A percentile compares a stretch with the other conserved stretches of the same genome.
phyloP scores from a whole-genome alignment of 805 yeast genomes.

The Lachancea quebecensis region DNA sequence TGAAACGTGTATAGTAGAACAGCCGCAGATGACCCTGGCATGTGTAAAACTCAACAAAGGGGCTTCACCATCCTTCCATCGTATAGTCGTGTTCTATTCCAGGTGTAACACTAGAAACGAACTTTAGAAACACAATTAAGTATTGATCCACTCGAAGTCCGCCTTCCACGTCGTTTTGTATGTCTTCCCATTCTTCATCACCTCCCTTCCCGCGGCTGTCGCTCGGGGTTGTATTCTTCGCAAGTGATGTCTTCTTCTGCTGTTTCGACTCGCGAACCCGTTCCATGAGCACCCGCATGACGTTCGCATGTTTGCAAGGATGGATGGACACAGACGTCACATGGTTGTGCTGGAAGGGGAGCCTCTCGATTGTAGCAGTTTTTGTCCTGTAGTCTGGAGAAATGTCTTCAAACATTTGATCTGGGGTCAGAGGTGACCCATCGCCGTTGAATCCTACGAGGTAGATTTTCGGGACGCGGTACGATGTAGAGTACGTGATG shows the following conservation, averaged over 20 bases:
- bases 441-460: slow-evolving; percentile 77
- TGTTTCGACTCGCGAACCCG: slow-evolving; percentile 52
- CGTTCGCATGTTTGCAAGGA: slow-evolving; percentile 93
- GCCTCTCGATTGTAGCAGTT: slow-evolving; percentile 90
- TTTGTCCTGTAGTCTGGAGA: slow-evolving; percentile 87
- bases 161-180: slow-evolving; percentile 35
- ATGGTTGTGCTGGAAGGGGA: slow-evolving; percentile 76
- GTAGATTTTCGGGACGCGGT: slow-evolving; percentile 92
- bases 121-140: slow-evolving; percentile 79
- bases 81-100: slow-evolving; percentile 97
- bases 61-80: slow-evolving; percentile 78
- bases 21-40: no score
- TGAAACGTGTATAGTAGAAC: no score
- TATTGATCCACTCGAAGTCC: slow-evolving; percentile 86
- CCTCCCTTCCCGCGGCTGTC: slow-evolving; percentile 12
- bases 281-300: slow-evolving; percentile 82
- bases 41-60: background rate
- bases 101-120: slow-evolving; percentile 94
- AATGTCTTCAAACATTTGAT: slow-evolving; percentile 92
- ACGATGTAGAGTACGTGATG: slow-evolving; percentile 89
- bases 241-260: slow-evolving; percentile 8
- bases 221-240: no score
- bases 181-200: slow-evolving; percentile 54
- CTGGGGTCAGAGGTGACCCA: slow-evolving; percentile 81
- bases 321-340: slow-evolving; percentile 72